A percentile compares a stretch with the other conserved stretches of the same genome.
Conservation (phyloP, 306 rosid genomes). For the Mimosa bimucronata region DNA sequence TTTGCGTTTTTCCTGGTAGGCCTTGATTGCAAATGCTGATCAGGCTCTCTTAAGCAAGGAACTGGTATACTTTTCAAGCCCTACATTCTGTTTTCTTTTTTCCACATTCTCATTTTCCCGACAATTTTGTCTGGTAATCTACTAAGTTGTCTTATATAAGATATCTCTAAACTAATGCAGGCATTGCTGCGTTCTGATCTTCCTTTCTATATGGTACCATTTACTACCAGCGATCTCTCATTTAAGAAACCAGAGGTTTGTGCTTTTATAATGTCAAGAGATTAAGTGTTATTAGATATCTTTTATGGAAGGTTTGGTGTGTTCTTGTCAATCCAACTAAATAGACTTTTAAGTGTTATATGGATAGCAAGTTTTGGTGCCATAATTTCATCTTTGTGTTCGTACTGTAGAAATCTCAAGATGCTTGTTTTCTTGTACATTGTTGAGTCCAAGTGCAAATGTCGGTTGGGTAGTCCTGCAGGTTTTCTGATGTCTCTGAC, state of each 20-base stretch:
- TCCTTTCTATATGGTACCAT: slow-evolving; percentile 93
- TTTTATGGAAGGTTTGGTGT: slow-evolving; percentile 30
- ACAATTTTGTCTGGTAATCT: slow-evolving; percentile 14
- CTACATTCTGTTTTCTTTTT: not conserved
- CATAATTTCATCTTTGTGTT: slow-evolving; percentile 6
- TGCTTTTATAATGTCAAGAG: slow-evolving; percentile 53
- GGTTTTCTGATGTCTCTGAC: not conserved
- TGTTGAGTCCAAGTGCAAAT: not conserved
- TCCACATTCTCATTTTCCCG: not conserved
- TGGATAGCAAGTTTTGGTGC: slow-evolving; percentile 26
- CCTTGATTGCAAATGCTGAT: slow-evolving; percentile 78
- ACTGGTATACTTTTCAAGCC: slow-evolving; percentile 62
- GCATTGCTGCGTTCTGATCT: slow-evolving; percentile 88
- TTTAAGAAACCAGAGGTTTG: slow-evolving; percentile 90
- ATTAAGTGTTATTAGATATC: slow-evolving; percentile 16
- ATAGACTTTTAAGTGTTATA: slow-evolving; percentile 6
- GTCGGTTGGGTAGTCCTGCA: not conserved
- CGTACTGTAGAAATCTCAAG: slow-evolving; percentile 4
- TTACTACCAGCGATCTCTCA: slow-evolving; percentile 57
- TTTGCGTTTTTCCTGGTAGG: slow-evolving; percentile 49
- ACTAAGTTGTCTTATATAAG: slow-evolving; percentile 27
- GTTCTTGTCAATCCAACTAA: slow-evolving; percentile 7
- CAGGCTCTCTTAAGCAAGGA: slow-evolving; percentile 95
- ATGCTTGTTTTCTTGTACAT: not conserved
- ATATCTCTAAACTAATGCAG: slow-evolving; percentile 53